Evolutionary conservation across 169 alveolate genomes (phyloP), one percentile per base, ranked within the genome.

Genomic region (Cryptosporidium canis): DNA sequence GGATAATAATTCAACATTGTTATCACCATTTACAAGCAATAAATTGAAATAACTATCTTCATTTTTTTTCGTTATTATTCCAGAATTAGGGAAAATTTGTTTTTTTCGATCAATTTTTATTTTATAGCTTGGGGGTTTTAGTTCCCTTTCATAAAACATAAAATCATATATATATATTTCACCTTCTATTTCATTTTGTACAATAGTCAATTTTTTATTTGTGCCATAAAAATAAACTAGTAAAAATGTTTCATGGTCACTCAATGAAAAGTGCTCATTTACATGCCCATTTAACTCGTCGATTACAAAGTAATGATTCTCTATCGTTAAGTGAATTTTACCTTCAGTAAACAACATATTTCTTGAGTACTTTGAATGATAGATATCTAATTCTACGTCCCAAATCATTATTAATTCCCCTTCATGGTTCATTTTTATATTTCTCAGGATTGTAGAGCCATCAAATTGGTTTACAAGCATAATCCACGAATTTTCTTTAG

Each of bases 311-410:
- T n/a, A 70, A 8, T 18, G 43, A 51, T 55, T 70, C 0, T 51
- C 18, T 70, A 70, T n/a, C 12, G 53, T 16, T 39, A 70, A 7
- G 33, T 47, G 31, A 27, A 21, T 3, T 55, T 51, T 51, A n/a
- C 66, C 68, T 16, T 35, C 7, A 2, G 39, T 27, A 33, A 9
- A 47, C 3, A 51, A 48, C 21, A 70, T 9, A 18, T 70, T 55
- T 31, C 27, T 70, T 48, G 66, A 8, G 4, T 12, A 27, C 41
- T 16, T 31, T 11, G 21, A 27, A 35, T 14, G n/a, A 9, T 27
- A 47, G 53, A 44, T 3, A 24, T 48, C 66, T 29, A 70, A n/a
- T 47, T 70, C 67, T 16, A 55, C 47, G n/a, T 43, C 67, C 84
- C 84, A 70, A 48, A 18, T 70, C 9, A 39, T 9, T 12, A 14